Conservation (phyloP, 345 rosid species). For the Rhodomyrtus tomentosa region DNA sequence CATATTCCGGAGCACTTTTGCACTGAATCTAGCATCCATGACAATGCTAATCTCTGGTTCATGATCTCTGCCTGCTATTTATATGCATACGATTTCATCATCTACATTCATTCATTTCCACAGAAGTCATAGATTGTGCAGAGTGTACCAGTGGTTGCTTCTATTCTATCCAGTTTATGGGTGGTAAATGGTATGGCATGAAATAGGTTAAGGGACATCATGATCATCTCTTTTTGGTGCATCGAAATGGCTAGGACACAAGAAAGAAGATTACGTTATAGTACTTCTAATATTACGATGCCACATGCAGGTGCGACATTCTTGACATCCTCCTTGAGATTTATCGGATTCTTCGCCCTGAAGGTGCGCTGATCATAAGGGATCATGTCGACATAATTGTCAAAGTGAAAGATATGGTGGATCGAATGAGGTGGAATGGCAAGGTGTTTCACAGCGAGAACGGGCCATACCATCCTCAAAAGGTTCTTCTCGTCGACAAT, state of each 20-base stretch:
- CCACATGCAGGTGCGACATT: slow-evolving; percentile 39
- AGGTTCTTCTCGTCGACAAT: slow-evolving; percentile 30
- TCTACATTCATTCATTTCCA: not conserved
- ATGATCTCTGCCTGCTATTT: not conserved
- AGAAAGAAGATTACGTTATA: not conserved
- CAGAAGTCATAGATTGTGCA: not conserved
- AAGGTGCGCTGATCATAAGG: slow-evolving; percentile 39
- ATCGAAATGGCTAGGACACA: not conserved
- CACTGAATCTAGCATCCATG: not conserved
- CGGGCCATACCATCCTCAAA: slow-evolving; percentile 31
- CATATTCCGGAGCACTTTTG: not conserved
- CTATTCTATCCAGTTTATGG: not conserved
- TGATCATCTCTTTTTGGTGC: not conserved
- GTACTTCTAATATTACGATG: not conserved
- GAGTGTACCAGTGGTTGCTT: not conserved
- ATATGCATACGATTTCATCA: not conserved
- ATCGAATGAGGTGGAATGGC: slow-evolving; percentile 41
- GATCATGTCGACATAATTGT: slow-evolving; percentile 38
- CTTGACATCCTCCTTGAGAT: slow-evolving; percentile 50
- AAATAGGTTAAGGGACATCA: not conserved
- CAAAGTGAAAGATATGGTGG: slow-evolving; percentile 26
- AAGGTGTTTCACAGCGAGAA: slow-evolving; percentile 24
- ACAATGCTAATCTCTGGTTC: not conserved
- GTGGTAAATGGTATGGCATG: not conserved
- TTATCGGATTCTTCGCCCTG: slow-evolving; percentile 48